Conservation (phyloP, 768 basidiomycete species). For the Daedalea quercina region DNA sequence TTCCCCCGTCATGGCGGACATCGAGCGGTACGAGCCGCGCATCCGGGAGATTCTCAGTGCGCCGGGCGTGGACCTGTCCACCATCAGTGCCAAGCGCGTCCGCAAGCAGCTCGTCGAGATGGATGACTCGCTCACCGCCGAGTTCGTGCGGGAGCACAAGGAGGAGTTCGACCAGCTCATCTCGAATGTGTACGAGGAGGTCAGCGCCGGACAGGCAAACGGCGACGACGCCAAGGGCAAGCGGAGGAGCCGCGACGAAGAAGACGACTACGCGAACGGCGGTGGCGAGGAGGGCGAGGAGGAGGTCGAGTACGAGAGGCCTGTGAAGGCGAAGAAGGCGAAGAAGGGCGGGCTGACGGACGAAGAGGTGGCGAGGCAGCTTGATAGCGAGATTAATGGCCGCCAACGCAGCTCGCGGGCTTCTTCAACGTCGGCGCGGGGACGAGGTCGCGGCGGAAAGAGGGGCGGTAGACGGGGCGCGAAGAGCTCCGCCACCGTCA, state of each 20-base stretch:
- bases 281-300: conserved; percentile 16
- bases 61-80: conserved; percentile 66
- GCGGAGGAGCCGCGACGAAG: conserved; percentile 10
- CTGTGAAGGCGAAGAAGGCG: conserved; percentile 15
- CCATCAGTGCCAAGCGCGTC: conserved; percentile 86
- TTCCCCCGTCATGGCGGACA: not conserved
- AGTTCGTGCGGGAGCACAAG: conserved; percentile 61
- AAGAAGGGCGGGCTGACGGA: conserved; percentile 27
- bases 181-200: conserved; percentile 51
- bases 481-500: conserved; percentile 28
- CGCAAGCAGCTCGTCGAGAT: conserved; percentile 61
- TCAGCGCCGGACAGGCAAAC: conserved; percentile 21
- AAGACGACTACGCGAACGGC: conserved; percentile 12
- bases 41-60: conserved; percentile 68
- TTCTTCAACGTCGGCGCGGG: conserved; percentile 13
- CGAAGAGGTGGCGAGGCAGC: conserved; percentile 37
- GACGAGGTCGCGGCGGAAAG: conserved; percentile 24
- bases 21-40: conserved; percentile 39
- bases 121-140: conserved; percentile 47
- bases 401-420: conserved; percentile 25
- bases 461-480: conserved; percentile 25
- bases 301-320: conserved; percentile 13
- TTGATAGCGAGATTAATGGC: conserved; percentile 38
- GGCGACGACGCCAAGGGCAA: conserved; percentile 2
- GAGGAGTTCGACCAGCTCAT: conserved; percentile 66